phyloP scores from a whole-genome alignment of 371 early-diverging fungal species.

The Syncephalastrum sp. region DNA sequence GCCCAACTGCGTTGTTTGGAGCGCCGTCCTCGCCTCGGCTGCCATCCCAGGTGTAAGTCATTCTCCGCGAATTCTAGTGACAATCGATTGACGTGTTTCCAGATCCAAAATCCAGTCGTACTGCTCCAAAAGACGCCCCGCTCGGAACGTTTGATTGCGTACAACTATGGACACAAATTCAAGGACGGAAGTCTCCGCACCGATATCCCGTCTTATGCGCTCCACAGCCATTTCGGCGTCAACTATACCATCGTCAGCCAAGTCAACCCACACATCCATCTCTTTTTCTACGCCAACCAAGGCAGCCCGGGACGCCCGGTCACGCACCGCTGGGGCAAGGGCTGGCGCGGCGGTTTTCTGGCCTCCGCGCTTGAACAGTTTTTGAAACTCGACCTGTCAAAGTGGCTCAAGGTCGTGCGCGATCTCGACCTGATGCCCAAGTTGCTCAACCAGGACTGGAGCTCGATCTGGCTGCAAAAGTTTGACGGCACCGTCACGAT shows the following conservation, averaged over 20 bases:
- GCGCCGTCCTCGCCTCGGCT: conserved; percentile 64
- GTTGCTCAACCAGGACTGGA: conserved; percentile 78
- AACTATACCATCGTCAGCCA: conserved; percentile 87
- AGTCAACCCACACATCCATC: conserved; percentile 89
- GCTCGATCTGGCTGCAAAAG: conserved; percentile 80
- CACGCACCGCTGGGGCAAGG: conserved; percentile 55
- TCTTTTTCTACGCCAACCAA: conserved; percentile 80
- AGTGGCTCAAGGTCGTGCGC: conserved; percentile 81
- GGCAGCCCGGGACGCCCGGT: conserved; percentile 78
- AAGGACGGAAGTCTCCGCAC: conserved; percentile 87
- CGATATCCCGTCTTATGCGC: conserved; percentile 79
- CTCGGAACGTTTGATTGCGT: conserved; percentile 62
- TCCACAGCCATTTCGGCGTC: conserved; percentile 82
- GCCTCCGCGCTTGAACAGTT: conserved; percentile 75
- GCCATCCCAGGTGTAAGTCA: conserved; percentile 51
- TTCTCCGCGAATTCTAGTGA: background rate
- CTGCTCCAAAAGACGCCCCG: conserved; percentile 77
- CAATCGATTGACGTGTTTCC: background rate
- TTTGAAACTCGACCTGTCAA: conserved; percentile 82
- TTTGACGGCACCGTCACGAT: conserved; percentile 90
- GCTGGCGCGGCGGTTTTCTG: conserved; percentile 87
- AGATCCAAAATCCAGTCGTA: conserved; percentile 80
- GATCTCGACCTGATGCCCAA: conserved; percentile 79
- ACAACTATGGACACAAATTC: conserved; percentile 76
- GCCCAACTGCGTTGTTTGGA: conserved; percentile 87